Conservation (phyloP, 2,329 filamentous ascomycete species). For the Aspergillus sp. region DNA sequence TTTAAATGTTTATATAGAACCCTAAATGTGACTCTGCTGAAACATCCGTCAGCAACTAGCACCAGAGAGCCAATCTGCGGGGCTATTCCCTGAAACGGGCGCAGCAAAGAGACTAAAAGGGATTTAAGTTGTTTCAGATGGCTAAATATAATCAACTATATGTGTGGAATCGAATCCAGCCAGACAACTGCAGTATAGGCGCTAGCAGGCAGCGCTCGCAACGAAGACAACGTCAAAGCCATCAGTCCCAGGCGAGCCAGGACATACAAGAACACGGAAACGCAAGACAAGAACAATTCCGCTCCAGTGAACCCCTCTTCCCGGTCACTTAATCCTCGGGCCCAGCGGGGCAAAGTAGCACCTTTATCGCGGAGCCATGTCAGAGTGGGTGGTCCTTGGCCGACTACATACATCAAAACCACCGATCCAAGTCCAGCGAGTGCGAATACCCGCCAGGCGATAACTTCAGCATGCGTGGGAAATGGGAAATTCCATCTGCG, state of each 20-base stretch:
- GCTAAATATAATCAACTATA: background rate
- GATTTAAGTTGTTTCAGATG: background rate
- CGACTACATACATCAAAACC: no score
- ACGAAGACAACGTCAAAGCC: background rate
- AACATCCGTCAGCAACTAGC: background rate
- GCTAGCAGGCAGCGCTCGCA: background rate
- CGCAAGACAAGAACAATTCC: no score
- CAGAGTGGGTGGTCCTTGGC: no score
- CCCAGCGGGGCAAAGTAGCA: no score
- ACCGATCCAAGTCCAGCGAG: background rate
- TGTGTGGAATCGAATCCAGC: background rate
- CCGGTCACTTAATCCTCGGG: no score
- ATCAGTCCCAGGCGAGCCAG: background rate
- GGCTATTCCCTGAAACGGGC: background rate
- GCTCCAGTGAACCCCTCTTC: no score
- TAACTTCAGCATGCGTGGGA: background rate
- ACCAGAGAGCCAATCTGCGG: background rate
- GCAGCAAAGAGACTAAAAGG: background rate
- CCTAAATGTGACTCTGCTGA: background rate
- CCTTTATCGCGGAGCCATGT: no score
- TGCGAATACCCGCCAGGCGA: background rate
- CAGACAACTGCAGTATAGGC: background rate
- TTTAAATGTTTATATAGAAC: no score
- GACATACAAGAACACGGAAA: background rate
- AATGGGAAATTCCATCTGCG: background rate